Percentiles rank a stretch among this genome's conserved stretches.
These are phyloP conservation scores for Phytophthora pluvialis DNA, from an alignment of 352 stramenopile genomes.

Conservation along the genomic window DNA sequence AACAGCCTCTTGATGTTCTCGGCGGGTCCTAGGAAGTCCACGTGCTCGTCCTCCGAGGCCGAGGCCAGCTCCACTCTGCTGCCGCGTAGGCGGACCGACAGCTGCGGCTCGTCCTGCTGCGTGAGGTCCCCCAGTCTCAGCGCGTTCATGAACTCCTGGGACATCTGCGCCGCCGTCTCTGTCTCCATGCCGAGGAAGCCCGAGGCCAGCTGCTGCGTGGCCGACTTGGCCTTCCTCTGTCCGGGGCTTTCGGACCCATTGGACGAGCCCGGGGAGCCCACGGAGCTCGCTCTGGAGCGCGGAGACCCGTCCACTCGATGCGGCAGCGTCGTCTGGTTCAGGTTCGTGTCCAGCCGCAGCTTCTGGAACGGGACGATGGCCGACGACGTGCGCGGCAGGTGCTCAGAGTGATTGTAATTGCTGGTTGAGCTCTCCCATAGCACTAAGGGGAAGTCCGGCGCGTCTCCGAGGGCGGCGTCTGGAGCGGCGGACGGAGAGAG, in stretches of 20 bases:
- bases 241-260: slow-evolving; percentile 29
- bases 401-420: slow-evolving; percentile 12
- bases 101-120: slow-evolving; percentile 63
- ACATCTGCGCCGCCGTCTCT: slow-evolving; percentile 43
- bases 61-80: slow-evolving; percentile 76
- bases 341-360: slow-evolving; percentile 77
- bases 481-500: neutral
- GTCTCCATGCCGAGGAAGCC: slow-evolving; percentile 39
- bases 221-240: slow-evolving; percentile 19
- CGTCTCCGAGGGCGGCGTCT: neutral
- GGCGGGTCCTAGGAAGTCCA: slow-evolving; percentile 82
- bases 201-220: slow-evolving; percentile 45
- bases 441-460: slow-evolving; percentile 66
- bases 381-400: slow-evolving; percentile 35
- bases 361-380: slow-evolving; percentile 87
- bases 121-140: slow-evolving; percentile 60
- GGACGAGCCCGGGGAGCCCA: slow-evolving; percentile 16
- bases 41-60: slow-evolving; percentile 64
- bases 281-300: slow-evolving; percentile 24
- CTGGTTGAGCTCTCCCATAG: slow-evolving; percentile 41
- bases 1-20: slow-evolving; percentile 91
- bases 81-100: slow-evolving; percentile 73
- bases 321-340: slow-evolving; percentile 76
- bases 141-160: slow-evolving; percentile 76
- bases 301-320: slow-evolving; percentile 20